Conservation (phyloP, 306 rosid species). For the Gastrolobium villosum region DNA sequence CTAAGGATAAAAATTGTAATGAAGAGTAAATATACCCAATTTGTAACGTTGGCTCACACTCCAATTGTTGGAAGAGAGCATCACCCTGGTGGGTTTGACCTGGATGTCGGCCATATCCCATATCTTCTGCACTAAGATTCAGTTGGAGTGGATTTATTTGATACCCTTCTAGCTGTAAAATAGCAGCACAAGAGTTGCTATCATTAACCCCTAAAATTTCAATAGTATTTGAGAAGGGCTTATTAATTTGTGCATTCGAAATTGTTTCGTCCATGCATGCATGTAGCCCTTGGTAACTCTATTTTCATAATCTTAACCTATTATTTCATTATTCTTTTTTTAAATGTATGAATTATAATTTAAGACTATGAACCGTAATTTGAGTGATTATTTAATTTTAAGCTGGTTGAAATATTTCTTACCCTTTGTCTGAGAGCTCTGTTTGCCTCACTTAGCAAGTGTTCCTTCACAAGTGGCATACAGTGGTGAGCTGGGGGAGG, state of each 20-base stretch:
- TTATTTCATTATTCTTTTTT: background rate
- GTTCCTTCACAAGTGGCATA: constrained; percentile 58
- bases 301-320: background rate
- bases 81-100: constrained; percentile 65
- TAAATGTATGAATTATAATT: background rate
- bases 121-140: constrained; percentile 65
- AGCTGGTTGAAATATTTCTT: constrained; percentile 27
- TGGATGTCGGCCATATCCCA: constrained; percentile 71
- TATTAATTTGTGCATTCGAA: background rate
- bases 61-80: constrained; percentile 75
- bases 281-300: background rate
- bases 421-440: constrained; percentile 79
- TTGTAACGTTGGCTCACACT: constrained; percentile 85
- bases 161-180: constrained; percentile 78
- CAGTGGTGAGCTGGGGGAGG: background rate
- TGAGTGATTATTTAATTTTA: background rate
- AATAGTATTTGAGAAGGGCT: background rate
- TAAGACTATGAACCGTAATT: background rate
- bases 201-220: background rate
- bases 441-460: constrained; percentile 73
- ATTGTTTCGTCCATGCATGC: constrained; percentile 23
- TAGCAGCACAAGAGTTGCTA: constrained; percentile 12
- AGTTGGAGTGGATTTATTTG: constrained; percentile 72
- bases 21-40: constrained; percentile 68
- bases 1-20: background rate